Percentiles rank a stretch among this genome's conserved stretches.
Conservation (phyloP, 495 filamentous ascomycete species). For the Aeminium ludgeri region DNA sequence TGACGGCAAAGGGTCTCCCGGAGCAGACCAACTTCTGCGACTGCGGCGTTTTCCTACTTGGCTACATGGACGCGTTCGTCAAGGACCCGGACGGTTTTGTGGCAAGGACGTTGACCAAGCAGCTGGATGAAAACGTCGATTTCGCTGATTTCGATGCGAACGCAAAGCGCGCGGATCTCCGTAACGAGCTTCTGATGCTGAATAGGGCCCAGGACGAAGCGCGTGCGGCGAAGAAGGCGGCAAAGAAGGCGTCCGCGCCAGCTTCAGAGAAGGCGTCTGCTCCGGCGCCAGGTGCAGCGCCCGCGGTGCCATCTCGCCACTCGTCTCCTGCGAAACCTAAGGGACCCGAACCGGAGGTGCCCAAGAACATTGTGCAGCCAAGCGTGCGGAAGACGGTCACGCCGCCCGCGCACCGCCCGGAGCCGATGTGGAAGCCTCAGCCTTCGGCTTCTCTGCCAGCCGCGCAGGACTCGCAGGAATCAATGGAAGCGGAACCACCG, state of each 20-base stretch:
- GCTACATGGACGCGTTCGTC: conserved; percentile 68
- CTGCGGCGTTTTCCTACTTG: conserved; percentile 73
- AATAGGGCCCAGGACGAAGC: conserved; percentile 31
- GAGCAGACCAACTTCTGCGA: conserved; percentile 72
- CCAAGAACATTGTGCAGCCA: too few species aligned
- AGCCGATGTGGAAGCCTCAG: too few species aligned
- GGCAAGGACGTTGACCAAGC: conserved; percentile 32
- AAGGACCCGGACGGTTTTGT: conserved; percentile 49
- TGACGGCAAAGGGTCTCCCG: conserved; percentile 55
- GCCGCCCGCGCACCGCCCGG: too few species aligned
- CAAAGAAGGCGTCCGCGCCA: background rate
- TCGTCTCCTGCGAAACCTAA: too few species aligned
- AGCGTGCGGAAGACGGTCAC: too few species aligned
- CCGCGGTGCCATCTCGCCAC: too few species aligned
- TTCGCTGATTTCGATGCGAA: conserved; percentile 39
- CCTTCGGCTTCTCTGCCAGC: too few species aligned
- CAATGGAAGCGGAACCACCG: too few species aligned
- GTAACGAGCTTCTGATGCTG: conserved; percentile 34
- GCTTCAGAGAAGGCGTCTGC: background rate
- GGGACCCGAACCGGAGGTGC: too few species aligned
- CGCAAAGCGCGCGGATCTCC: conserved; percentile 35
- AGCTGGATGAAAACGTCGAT: conserved; percentile 32
- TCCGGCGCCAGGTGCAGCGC: background rate
- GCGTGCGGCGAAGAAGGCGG: conserved; percentile 8
- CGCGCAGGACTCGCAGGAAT: too few species aligned